These are phyloP conservation scores for Hura crepitans DNA, from an alignment of 441 rosid species.

Conservation along the genomic window DNA sequence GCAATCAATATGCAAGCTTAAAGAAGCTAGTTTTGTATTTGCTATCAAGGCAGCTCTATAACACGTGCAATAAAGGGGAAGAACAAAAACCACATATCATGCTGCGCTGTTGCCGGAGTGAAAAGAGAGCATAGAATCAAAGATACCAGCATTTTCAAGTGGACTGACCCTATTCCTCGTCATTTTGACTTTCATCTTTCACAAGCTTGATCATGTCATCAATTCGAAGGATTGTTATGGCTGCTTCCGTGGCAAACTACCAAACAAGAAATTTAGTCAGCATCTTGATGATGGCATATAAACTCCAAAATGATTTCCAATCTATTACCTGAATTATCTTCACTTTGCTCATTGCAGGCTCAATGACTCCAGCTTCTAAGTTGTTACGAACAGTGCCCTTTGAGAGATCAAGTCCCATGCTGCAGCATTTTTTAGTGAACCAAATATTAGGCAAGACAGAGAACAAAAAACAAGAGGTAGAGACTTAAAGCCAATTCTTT, in stretches of 20 bases:
- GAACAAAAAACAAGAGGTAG: background rate
- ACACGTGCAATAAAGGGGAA: background rate
- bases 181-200: slow-evolving; percentile 88
- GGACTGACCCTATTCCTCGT: slow-evolving; percentile 28
- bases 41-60: background rate
- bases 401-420: slow-evolving; percentile 89
- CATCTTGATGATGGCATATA: background rate
- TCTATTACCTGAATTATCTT: slow-evolving; percentile 88
- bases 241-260: slow-evolving; percentile 99
- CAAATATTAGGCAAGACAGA: no score
- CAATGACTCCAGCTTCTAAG: slow-evolving; percentile 87
- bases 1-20: background rate
- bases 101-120: background rate
- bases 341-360: slow-evolving; percentile 99
- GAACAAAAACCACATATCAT: background rate
- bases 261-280: slow-evolving; percentile 1
- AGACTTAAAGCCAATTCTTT: background rate
- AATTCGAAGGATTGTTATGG: slow-evolving; percentile 89
- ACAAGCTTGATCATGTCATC: slow-evolving; percentile 97
- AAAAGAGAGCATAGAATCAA: background rate
- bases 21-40: background rate
- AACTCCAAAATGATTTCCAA: background rate
- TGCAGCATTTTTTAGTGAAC: slow-evolving; percentile 34
- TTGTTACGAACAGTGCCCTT: slow-evolving; percentile 85
- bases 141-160: background rate